Evolutionary conservation across 805 yeast genomes (phyloP).

Genomic region (Metschnikowia henanensis): DNA sequence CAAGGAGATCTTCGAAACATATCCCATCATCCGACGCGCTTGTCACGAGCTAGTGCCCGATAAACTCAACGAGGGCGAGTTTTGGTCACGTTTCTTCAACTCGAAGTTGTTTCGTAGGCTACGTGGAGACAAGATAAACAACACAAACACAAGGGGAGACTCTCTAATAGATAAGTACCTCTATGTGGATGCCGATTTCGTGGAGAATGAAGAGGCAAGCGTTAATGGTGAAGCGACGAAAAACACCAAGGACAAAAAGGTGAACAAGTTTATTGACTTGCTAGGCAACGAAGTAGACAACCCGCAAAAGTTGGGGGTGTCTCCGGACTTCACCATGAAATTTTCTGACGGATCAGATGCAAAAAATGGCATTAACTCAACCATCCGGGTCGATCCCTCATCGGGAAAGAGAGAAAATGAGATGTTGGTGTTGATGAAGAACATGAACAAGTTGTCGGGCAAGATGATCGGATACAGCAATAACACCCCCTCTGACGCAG

Average conservation of each 20-base stretch:
- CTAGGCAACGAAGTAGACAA: conserved; percentile 82
- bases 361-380: conserved; percentile 1
- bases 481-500: conserved; percentile 1
- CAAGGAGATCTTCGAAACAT: conserved; percentile 85
- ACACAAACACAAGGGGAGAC: conserved; percentile 78
- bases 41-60: conserved; percentile 86
- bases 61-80: conserved; percentile 82
- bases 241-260: conserved; percentile 42
- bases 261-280: conserved; percentile 73
- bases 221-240: conserved; percentile 35
- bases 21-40: conserved; percentile 88
- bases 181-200: conserved; percentile 60
- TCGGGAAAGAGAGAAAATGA: conserved; percentile 47
- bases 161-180: conserved; percentile 81
- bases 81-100: conserved; percentile 95
- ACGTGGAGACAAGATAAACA: conserved; percentile 80
- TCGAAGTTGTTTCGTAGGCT: conserved; percentile 84
- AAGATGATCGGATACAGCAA: conserved; percentile 61
- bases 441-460: conserved; percentile 86
- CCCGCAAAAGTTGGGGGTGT: conserved; percentile 71
- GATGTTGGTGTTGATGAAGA: conserved; percentile 71
- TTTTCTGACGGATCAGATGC: conserved; percentile 41
- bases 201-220: conserved; percentile 37
- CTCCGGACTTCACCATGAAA: conserved; percentile 88
- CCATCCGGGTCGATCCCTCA: conserved; percentile 2